Evolutionary conservation across 768 basidiomycete species (phyloP), one percentile per base, ranked within the genome.

Genomic region (Boletus rubropictus): DNA sequence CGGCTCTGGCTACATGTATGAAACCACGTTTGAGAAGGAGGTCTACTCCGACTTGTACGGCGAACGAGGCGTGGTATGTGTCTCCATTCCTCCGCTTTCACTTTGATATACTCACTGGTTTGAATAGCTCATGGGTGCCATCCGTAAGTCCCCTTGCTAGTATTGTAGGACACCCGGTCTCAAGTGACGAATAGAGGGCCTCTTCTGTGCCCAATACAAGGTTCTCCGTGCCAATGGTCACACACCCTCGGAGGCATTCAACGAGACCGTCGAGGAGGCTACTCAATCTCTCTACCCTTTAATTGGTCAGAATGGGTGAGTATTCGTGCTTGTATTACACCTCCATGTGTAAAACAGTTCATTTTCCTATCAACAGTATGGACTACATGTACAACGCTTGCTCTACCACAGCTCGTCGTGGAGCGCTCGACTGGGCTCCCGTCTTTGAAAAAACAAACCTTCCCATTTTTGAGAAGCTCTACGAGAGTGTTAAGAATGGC

Each of bases 251-350:
- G 96, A 99, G 68, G 94, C 94, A 40, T 98, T 99, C 83, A 98
- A 99, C 71, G 96, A 99, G 78, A 98, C 96, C 50, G 96, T 98
- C 52, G 96, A 98, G 72, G 96, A 98, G 74, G 96, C 96, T n/a
- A 98, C 95, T 35, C 94, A 99, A 66, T 95, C 92, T 32, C 82
- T 99, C 54, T 97, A 90, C 77, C 96, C 96, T 50, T 71, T 99
- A 69, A 92, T 99, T 61, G 96, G 95, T 56, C 79, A 86, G 63
- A 87, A 96, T 67, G 93, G 92, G 86, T 89, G 67, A 46, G 82
- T 64, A 7, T 44, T 28, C 6, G 14, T 29, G 17, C 21, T 1
- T 22, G 5, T 15, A 17, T 29, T 15, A 9, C 10, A 36, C 15
- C 36, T 42, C 15, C 25, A 48, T 21, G 7, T 42, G 20, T 33